Evolutionary conservation across 768 basidiomycete species (phyloP).

Genomic region (Lactarius pseudohatsudake): DNA sequence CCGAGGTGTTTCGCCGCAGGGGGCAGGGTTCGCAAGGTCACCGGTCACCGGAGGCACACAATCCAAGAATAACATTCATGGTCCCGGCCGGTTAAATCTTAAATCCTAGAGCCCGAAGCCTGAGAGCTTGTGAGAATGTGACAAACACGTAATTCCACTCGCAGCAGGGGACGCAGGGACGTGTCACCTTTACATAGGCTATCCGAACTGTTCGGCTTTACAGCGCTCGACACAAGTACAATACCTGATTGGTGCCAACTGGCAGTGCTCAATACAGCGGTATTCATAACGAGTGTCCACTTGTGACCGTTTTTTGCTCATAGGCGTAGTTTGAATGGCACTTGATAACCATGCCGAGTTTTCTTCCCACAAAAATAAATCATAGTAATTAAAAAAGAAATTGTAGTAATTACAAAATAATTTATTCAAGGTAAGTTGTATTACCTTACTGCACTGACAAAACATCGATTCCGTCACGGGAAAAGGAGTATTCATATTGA

Average conservation of each 20-base stretch:
- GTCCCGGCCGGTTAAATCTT: constrained; percentile 1
- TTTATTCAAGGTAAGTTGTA: no score
- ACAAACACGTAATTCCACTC: constrained; percentile 18
- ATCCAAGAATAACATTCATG: constrained; percentile 10
- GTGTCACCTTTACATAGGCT: constrained; percentile 18
- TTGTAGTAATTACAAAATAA: no score
- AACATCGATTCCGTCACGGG: no score
- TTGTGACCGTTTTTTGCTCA: no score
- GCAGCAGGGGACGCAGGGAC: constrained; percentile 15
- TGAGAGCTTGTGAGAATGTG: constrained; percentile 18
- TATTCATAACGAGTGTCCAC: no score
- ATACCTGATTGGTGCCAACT: constrained; percentile 4
- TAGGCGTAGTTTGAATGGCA: no score
- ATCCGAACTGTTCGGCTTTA: constrained; percentile 21
- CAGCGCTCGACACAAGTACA: neutral
- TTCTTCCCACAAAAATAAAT: no score
- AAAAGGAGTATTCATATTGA: no score
- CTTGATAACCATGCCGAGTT: no score
- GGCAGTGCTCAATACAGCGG: constrained; percentile 1
- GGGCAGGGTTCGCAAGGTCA: constrained; percentile 11
- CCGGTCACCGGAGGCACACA: neutral
- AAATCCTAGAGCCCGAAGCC: neutral
- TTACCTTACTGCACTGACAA: no score
- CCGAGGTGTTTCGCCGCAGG: constrained; percentile 14
- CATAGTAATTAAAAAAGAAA: no score